Evolutionary conservation across 2,329 filamentous ascomycete species (phyloP).

Genomic region (Sporothrix phasma): DNA sequence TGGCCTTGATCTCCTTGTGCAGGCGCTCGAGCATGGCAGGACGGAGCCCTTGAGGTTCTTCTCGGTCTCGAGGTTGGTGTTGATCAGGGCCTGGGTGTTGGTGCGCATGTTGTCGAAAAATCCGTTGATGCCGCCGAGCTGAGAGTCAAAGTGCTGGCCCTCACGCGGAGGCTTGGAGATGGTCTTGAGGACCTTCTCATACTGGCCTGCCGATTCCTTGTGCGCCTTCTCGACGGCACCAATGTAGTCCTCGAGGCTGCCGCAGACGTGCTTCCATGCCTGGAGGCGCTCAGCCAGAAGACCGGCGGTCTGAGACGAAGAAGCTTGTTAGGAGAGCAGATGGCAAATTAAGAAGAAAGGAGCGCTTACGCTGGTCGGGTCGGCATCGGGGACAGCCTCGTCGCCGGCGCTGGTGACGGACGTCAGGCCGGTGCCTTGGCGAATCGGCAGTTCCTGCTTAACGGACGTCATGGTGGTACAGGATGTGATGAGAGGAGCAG

Average conservation of each 20-base stretch:
- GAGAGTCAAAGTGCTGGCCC: conserved; percentile 87
- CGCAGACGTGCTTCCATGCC: conserved; percentile 93
- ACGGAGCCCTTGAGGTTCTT: conserved; percentile 81
- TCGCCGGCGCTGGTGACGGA: conserved; percentile 36
- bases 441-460: conserved; percentile 17
- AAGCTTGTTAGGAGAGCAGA: background rate
- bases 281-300: conserved; percentile 79
- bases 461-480: conserved; percentile 6
- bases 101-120: conserved; percentile 90
- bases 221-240: conserved; percentile 76
- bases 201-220: conserved; percentile 79
- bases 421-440: conserved; percentile 20
- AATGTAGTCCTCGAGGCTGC: conserved; percentile 85
- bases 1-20: conserved; percentile 94
- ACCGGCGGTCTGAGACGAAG: conserved; percentile 52
- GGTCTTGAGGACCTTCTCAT: conserved; percentile 89
- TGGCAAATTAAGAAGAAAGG: background rate
- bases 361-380: conserved; percentile 44
- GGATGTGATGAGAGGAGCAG: background rate
- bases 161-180: conserved; percentile 79
- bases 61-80: conserved; percentile 82
- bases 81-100: conserved; percentile 86
- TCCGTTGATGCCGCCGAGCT: conserved; percentile 73
- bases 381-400: conserved; percentile 49
- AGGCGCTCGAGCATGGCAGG: conserved; percentile 77